phyloP scores from a whole-genome alignment of 2,329 filamentous ascomycete species.

The Cladophialophora carrionii region DNA sequence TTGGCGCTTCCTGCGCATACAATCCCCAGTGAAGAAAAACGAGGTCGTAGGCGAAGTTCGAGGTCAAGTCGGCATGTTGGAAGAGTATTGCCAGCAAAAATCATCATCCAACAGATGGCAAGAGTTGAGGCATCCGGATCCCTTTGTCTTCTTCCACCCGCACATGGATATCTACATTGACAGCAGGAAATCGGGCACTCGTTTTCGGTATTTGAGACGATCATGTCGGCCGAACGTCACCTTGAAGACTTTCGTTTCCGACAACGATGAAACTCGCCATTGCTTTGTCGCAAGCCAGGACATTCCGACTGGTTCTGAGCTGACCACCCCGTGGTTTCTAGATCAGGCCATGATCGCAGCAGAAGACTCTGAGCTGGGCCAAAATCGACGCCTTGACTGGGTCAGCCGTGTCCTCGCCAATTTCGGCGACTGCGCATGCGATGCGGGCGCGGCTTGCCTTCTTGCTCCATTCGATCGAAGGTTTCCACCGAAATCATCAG shows the following conservation, averaged over 20 bases:
- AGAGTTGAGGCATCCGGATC: slow-evolving; percentile 62
- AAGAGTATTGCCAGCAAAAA: slow-evolving; percentile 69
- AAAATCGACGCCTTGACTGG: slow-evolving; percentile 46
- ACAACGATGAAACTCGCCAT: slow-evolving; percentile 79
- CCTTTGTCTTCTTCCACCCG: slow-evolving; percentile 86
- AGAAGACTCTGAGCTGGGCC: slow-evolving; percentile 34
- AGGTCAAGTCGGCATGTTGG: slow-evolving; percentile 73
- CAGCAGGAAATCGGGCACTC: slow-evolving; percentile 81
- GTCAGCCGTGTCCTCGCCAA: slow-evolving; percentile 54
- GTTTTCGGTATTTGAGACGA: slow-evolving; percentile 83
- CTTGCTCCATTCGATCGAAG: slow-evolving; percentile 52
- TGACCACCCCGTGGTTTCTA: slow-evolving; percentile 55
- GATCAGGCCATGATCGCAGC: slow-evolving; percentile 40
- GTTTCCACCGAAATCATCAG: slow-evolving; percentile 42
- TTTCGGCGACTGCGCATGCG: slow-evolving; percentile 56
- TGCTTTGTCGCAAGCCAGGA: slow-evolving; percentile 84
- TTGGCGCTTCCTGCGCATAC: slow-evolving; percentile 65
- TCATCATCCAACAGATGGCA: slow-evolving; percentile 65
- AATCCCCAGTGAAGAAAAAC: slow-evolving; percentile 55
- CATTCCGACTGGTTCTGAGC: slow-evolving; percentile 62
- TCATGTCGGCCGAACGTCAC: slow-evolving; percentile 91
- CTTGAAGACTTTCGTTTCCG: slow-evolving; percentile 80
- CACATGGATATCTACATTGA: slow-evolving; percentile 90
- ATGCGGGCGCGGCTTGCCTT: slow-evolving; percentile 45
- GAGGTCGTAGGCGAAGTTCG: slow-evolving; percentile 73